A percentile compares a stretch with the other conserved stretches of the same genome.
Evolutionary conservation across 202 grass and related monocot genomes (phyloP).

Genomic region (Cymbopogon flexuosus): DNA sequence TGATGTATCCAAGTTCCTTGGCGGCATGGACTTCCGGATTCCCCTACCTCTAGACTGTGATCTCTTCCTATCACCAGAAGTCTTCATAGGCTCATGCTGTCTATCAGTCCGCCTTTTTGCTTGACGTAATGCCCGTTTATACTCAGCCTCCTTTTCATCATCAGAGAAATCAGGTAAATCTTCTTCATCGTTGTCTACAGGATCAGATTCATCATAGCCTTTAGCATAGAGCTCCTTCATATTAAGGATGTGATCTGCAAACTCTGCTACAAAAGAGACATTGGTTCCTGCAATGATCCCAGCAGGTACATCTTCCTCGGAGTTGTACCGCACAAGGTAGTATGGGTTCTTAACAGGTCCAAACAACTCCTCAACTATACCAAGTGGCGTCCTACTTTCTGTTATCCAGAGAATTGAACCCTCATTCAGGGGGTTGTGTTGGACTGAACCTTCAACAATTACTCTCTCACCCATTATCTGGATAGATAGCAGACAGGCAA

Average conservation of each 20-base stretch:
- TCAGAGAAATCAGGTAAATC: slow-evolving; percentile 87
- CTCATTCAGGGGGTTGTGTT: slow-evolving; percentile 84
- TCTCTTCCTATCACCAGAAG: slow-evolving; percentile 51
- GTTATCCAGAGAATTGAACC: slow-evolving; percentile 93
- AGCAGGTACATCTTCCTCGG: slow-evolving; percentile 54
- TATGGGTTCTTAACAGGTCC: slow-evolving; percentile 88
- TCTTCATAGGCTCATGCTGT: slow-evolving; percentile 34
- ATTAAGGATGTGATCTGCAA: slow-evolving; percentile 76
- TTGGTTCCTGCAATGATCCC: slow-evolving; percentile 58
- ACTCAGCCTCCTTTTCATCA: slow-evolving; percentile 85
- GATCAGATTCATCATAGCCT: slow-evolving; percentile 70
- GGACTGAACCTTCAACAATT: slow-evolving; percentile 77
- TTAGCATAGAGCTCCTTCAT: slow-evolving; percentile 63
- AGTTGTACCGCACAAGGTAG: slow-evolving; percentile 84
- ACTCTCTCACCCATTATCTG: slow-evolving; percentile 77
- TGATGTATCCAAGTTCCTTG: slow-evolving; percentile 13
- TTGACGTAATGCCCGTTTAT: slow-evolving; percentile 48
- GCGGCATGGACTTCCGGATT: slow-evolving; percentile 31
- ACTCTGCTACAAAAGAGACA: slow-evolving; percentile 71
- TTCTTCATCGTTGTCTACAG: slow-evolving; percentile 41
- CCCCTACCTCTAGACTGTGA: slow-evolving; percentile 29
- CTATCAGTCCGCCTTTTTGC: slow-evolving; percentile 59
- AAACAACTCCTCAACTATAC: slow-evolving; percentile 84
- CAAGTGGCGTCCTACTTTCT: slow-evolving; percentile 55
- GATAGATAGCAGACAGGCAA: slow-evolving; percentile 23